These are phyloP conservation scores for Tilletia setariae DNA, from an alignment of 1,284 basidiomycete species.

Conservation along the genomic window DNA sequence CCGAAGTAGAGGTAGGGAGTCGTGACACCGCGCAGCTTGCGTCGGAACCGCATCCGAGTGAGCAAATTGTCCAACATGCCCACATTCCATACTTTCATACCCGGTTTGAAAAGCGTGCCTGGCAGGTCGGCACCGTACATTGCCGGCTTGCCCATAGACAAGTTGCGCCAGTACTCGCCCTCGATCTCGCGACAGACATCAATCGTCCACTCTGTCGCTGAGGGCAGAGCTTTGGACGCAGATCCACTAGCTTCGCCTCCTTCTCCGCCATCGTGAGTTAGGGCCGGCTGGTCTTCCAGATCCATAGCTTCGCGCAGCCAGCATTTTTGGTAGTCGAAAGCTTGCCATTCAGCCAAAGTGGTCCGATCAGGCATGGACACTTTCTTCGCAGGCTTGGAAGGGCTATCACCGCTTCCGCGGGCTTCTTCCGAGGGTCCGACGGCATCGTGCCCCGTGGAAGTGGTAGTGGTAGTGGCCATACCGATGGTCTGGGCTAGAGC, in stretches of 20 bases:
- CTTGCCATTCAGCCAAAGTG: conserved; percentile 40
- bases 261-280: background rate
- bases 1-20: conserved; percentile 97
- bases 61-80: conserved; percentile 82
- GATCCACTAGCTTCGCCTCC: background rate
- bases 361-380: conserved; percentile 38
- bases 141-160: conserved; percentile 80
- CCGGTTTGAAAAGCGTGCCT: conserved; percentile 78
- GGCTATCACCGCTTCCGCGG: background rate
- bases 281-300: background rate
- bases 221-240: conserved; percentile 6
- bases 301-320: conserved; percentile 41
- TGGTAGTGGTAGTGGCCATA: background rate
- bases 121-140: conserved; percentile 96
- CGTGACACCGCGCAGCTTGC: conserved; percentile 82
- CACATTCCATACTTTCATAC: conserved; percentile 86
- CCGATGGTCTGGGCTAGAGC: background rate
- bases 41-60: conserved; percentile 70
- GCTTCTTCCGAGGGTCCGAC: background rate
- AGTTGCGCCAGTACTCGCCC: conserved; percentile 85
- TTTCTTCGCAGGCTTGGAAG: conserved; percentile 29
- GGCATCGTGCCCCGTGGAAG: background rate
- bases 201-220: conserved; percentile 33
- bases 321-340: conserved; percentile 41
- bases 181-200: conserved; percentile 76